phyloP scores from a whole-genome alignment of 352 stramenopile genomes.

The Blastocystis sp. region DNA sequence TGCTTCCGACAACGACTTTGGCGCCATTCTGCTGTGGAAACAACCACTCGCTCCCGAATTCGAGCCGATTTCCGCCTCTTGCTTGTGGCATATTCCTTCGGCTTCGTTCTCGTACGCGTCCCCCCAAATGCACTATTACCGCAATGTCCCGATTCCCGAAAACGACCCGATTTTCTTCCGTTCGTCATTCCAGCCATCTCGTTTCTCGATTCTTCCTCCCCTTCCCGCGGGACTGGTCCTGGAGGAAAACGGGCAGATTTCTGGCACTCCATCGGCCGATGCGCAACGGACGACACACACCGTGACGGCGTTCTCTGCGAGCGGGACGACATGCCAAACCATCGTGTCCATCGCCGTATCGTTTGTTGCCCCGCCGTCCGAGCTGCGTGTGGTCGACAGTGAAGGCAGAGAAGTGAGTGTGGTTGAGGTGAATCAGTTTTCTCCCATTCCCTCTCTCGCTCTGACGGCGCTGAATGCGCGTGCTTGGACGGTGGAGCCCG shows the following conservation, averaged over 20 bases:
- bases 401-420: not conserved
- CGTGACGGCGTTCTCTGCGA: not conserved
- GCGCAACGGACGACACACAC: not conserved
- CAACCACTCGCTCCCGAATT: too few species aligned
- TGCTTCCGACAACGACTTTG: too few species aligned
- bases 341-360: not conserved
- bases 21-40: too few species aligned
- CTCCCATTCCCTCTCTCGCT: not conserved
- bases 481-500: not conserved
- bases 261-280: not conserved
- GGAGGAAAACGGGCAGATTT: not conserved
- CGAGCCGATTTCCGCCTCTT: too few species aligned
- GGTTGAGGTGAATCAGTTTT: not conserved
- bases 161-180: too few species aligned
- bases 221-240: conserved; percentile 14
- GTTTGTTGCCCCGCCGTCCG: not conserved
- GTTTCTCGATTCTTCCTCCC: too few species aligned
- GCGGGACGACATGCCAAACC: not conserved
- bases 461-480: not conserved
- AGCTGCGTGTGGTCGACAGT: not conserved
- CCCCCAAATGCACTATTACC: too few species aligned
- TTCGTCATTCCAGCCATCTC: too few species aligned
- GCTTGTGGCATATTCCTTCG: too few species aligned
- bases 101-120: too few species aligned
- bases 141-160: too few species aligned